Conservation (phyloP, 495 filamentous ascomycete species). For the Xylaria palmicola region DNA sequence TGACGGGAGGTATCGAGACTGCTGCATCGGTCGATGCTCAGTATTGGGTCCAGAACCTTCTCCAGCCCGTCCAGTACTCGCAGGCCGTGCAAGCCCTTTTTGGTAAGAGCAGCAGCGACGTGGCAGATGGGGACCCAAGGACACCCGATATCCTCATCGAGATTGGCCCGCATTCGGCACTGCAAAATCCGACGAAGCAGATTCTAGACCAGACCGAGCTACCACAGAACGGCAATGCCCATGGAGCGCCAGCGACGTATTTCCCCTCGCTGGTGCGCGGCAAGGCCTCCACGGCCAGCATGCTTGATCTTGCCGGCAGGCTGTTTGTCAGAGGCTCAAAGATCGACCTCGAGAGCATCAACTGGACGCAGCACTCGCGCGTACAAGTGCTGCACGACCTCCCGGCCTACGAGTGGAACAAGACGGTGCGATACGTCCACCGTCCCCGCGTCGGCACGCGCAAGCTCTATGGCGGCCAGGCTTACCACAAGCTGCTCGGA, state of each 20-base stretch:
- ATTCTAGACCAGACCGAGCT: neutral
- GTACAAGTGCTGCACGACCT: neutral
- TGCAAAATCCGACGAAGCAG: neutral
- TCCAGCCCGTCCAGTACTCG: neutral
- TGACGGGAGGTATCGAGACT: neutral
- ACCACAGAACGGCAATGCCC: neutral
- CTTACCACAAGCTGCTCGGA: neutral
- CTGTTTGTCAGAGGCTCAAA: neutral
- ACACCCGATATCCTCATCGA: neutral
- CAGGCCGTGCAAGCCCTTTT: no score
- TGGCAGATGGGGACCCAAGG: neutral
- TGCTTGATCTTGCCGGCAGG: neutral
- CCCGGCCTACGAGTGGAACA: neutral
- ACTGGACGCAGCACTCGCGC: neutral
- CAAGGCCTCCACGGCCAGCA: neutral
- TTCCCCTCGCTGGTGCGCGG: neutral
- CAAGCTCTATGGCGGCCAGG: neutral
- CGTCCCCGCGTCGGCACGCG: neutral
- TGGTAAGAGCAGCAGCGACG: no score
- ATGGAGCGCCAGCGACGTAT: no score
- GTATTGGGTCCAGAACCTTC: neutral
- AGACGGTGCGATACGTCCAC: neutral
- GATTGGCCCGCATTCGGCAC: neutral
- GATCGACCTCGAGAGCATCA: neutral
- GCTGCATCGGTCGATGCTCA: neutral